Evolutionary conservation across 768 basidiomycete genomes (phyloP).

Genomic region (Russula emetica): DNA sequence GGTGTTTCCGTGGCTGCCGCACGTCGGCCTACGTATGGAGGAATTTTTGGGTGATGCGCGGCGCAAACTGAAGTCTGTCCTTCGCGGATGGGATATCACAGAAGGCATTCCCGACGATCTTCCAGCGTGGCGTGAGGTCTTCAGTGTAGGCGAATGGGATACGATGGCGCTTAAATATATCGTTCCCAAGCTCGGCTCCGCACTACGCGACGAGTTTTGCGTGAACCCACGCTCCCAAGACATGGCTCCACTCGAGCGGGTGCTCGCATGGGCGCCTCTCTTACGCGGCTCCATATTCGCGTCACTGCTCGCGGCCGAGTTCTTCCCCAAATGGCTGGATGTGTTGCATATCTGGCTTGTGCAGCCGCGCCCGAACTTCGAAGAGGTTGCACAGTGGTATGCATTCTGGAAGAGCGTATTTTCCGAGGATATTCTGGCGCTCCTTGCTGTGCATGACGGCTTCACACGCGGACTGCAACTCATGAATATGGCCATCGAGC

Average conservation of each 20-base stretch:
- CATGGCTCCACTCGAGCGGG: constrained; percentile 72
- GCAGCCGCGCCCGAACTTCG: constrained; percentile 83
- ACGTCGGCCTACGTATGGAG: constrained; percentile 78
- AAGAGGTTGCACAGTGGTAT: constrained; percentile 93
- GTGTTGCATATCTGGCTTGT: constrained; percentile 89
- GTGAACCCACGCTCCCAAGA: constrained; percentile 90
- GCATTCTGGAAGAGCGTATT: constrained; percentile 82
- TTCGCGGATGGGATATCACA: constrained; percentile 68
- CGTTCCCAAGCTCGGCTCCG: constrained; percentile 83
- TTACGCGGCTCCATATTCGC: constrained; percentile 74
- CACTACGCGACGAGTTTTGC: constrained; percentile 78
- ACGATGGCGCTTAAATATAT: constrained; percentile 84
- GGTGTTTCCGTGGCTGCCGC: constrained; percentile 94
- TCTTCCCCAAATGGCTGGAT: constrained; percentile 97
- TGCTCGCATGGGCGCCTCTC: constrained; percentile 71
- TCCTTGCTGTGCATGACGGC: constrained; percentile 66
- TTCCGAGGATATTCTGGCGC: constrained; percentile 60
- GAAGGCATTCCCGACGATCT: constrained; percentile 78
- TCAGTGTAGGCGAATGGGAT: constrained; percentile 83
- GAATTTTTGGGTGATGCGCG: constrained; percentile 82
- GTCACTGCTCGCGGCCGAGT: constrained; percentile 83
- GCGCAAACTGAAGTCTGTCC: constrained; percentile 74
- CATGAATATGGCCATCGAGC: constrained; percentile 90
- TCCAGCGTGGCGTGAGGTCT: constrained; percentile 71
- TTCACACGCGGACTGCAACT: constrained; percentile 87